A percentile compares a stretch with the other conserved stretches of the same genome.
Evolutionary conservation across 306 rosid species (phyloP).

Genomic region (Pyrus betulifolia): DNA sequence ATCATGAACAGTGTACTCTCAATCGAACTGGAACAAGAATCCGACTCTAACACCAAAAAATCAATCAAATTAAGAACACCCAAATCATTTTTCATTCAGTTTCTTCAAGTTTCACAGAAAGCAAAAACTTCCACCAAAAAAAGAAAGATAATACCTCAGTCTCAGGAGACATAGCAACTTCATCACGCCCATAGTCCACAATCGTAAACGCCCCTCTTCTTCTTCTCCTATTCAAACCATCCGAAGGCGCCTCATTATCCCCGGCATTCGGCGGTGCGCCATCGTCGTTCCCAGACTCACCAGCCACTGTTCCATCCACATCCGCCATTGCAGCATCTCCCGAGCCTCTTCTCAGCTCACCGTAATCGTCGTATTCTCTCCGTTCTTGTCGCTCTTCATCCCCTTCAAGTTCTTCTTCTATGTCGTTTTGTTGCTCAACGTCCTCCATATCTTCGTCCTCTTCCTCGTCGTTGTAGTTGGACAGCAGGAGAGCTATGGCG

Average conservation of each 20-base stretch:
- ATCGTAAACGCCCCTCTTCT: constrained; percentile 59
- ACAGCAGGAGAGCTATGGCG: constrained; percentile 58
- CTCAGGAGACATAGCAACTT: constrained; percentile 92
- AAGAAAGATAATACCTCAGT: constrained; percentile 49
- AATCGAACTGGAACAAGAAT: background rate
- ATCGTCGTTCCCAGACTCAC: constrained; percentile 32
- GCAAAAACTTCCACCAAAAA: background rate
- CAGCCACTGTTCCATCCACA: constrained; percentile 14
- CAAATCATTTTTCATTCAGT: background rate
- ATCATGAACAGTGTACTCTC: background rate
- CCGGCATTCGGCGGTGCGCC: constrained; percentile 1
- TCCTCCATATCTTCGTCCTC: constrained; percentile 52
- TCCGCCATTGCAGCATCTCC: constrained; percentile 40
- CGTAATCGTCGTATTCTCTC: background rate
- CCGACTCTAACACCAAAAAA: background rate
- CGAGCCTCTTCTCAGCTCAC: constrained; percentile 20
- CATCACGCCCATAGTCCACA: constrained; percentile 91
- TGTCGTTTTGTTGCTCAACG: constrained; percentile 22
- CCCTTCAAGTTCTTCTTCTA: constrained; percentile 1
- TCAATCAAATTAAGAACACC: background rate
- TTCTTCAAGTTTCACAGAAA: background rate
- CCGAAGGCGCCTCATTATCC: constrained; percentile 10
- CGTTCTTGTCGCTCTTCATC: constrained; percentile 3
- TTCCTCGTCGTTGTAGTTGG: constrained; percentile 70
- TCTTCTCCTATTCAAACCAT: constrained; percentile 10